Conservation (phyloP, 2,329 filamentous ascomycete species). For the Neofusicoccum kwambonambiense region DNA sequence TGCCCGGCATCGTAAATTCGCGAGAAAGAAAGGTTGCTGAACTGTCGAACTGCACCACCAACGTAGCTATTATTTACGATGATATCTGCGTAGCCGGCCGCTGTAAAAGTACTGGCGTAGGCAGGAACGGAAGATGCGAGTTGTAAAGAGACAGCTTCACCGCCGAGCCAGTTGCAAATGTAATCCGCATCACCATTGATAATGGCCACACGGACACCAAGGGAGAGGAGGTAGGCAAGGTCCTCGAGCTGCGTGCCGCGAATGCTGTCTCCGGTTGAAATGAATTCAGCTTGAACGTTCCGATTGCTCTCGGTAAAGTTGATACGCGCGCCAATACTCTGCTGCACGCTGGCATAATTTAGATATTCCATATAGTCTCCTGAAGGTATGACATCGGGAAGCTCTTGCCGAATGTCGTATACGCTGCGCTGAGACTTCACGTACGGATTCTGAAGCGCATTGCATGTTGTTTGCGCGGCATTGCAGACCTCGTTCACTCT, state of each 20-base stretch:
- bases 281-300: slow-evolving; percentile 35
- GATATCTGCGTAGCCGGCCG: slow-evolving; percentile 71
- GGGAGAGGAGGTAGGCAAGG: slow-evolving; percentile 42
- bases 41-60: slow-evolving; percentile 73
- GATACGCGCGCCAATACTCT: slow-evolving; percentile 51
- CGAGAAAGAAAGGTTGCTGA: slow-evolving; percentile 62
- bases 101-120: slow-evolving; percentile 58
- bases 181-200: slow-evolving; percentile 66
- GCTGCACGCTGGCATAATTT: slow-evolving; percentile 46
- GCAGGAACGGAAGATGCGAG: slow-evolving; percentile 44
- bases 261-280: slow-evolving; percentile 45
- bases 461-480: slow-evolving; percentile 26
- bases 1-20: slow-evolving; percentile 55
- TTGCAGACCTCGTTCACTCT: slow-evolving; percentile 32
- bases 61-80: slow-evolving; percentile 66
- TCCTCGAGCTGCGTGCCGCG: slow-evolving; percentile 41
- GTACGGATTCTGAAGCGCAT: slow-evolving; percentile 12
- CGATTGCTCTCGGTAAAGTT: slow-evolving; percentile 48
- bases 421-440: slow-evolving; percentile 29
- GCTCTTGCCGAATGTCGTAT: slow-evolving; percentile 48
- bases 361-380: slow-evolving; percentile 52
- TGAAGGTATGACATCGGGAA: slow-evolving; percentile 38
- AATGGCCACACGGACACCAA: slow-evolving; percentile 58
- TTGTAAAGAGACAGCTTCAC: slow-evolving; percentile 65
- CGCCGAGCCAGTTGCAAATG: slow-evolving; percentile 67